Percentiles rank a stretch among this genome's conserved stretches.
phyloP scores from a whole-genome alignment of 805 yeast species.

The Metschnikowia peoriensis region DNA sequence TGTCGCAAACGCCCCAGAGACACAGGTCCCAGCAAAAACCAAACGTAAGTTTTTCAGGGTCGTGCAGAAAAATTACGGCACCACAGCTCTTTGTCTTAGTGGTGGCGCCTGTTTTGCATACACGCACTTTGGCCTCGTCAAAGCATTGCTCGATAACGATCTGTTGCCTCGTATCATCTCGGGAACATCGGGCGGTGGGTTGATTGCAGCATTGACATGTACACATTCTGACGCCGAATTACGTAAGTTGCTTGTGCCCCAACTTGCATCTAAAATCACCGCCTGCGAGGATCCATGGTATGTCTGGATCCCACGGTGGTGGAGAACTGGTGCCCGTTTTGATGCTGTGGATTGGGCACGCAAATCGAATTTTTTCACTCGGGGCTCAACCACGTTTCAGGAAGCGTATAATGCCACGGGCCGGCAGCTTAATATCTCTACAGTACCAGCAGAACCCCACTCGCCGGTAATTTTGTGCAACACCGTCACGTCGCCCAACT shows the following conservation, averaged over 20 bases:
- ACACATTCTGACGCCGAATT: constrained; percentile 71
- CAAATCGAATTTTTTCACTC: constrained; percentile 65
- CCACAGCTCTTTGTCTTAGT: constrained; percentile 66
- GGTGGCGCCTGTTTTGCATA: constrained; percentile 83
- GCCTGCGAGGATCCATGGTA: constrained; percentile 66
- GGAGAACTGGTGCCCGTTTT: constrained; percentile 75
- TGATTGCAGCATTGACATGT: constrained; percentile 70
- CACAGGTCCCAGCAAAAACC: constrained; percentile 32
- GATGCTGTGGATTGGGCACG: constrained; percentile 75
- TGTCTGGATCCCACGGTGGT: constrained; percentile 62
- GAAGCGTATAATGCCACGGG: constrained; percentile 73
- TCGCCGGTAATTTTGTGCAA: constrained; percentile 79
- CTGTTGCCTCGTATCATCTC: constrained; percentile 65
- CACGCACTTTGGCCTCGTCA: constrained; percentile 73
- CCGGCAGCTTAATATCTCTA: constrained; percentile 64
- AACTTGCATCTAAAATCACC: constrained; percentile 59
- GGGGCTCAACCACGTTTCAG: constrained; percentile 67
- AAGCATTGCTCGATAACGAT: constrained; percentile 66
- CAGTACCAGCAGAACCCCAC: constrained; percentile 80
- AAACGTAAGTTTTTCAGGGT: constrained; percentile 56
- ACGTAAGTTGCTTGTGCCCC: constrained; percentile 52
- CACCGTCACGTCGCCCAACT: constrained; percentile 72
- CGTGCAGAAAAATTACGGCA: constrained; percentile 64
- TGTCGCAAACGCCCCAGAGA: constrained; percentile 34
- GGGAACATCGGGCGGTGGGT: constrained; percentile 82